Conservation (phyloP, 2,329 filamentous ascomycete genomes). For the Colletotrichum ledebouriae region DNA sequence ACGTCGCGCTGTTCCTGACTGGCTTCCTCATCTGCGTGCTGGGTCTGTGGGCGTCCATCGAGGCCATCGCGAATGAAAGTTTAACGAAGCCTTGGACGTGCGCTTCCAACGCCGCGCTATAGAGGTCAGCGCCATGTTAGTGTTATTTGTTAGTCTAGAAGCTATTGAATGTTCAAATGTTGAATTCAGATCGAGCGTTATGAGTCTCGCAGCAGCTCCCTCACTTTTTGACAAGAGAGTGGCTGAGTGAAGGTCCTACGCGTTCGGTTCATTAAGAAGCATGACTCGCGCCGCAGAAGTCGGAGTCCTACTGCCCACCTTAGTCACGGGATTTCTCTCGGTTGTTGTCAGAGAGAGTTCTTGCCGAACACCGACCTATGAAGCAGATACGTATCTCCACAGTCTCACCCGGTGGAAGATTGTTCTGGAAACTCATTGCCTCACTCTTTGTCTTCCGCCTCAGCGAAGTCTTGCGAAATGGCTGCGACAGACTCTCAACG, state of each 20-base stretch:
- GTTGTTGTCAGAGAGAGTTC: neutral
- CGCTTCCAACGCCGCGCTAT: constrained; percentile 46
- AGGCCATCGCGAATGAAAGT: constrained; percentile 50
- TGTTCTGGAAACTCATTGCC: neutral
- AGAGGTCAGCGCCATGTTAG: neutral
- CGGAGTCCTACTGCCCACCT: constrained; percentile 3
- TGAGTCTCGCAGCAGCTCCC: no score
- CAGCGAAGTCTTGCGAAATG: neutral
- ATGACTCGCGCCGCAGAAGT: neutral
- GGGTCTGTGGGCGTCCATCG: constrained; percentile 56
- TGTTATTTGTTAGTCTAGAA: constrained; percentile 20
- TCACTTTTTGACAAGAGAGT: no score
- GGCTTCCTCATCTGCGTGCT: constrained; percentile 54
- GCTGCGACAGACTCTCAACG: constrained; percentile 29
- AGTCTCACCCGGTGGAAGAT: neutral
- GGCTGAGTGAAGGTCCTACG: no score
- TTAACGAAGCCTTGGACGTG: constrained; percentile 54
- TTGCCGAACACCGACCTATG: constrained; percentile 3
- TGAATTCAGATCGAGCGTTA: neutral
- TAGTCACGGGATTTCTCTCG: neutral
- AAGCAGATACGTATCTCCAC: neutral
- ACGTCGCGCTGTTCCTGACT: constrained; percentile 50
- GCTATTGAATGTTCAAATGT: constrained; percentile 2
- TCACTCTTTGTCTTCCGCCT: neutral
- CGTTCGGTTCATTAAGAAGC: no score